Conservation (phyloP, 495 filamentous ascomycete genomes). For the Eremomyces bilateralis region DNA sequence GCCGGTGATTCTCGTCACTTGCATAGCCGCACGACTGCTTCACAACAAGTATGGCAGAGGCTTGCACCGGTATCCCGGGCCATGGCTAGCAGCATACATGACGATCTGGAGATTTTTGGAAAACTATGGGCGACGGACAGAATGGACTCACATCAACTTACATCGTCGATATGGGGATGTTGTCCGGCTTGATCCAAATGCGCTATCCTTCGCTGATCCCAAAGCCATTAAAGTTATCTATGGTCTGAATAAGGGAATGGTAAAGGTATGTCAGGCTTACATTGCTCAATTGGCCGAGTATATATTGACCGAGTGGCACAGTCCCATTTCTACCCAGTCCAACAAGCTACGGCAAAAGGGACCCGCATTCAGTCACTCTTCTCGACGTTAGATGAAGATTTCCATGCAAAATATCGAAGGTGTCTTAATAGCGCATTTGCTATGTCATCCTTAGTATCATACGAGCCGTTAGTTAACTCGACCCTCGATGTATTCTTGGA, state of each 20-base stretch:
- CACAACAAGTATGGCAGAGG: slow-evolving; percentile 35
- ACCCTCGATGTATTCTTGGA: slow-evolving; percentile 38
- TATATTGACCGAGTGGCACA: too few species aligned
- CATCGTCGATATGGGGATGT: slow-evolving; percentile 52
- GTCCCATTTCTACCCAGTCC: slow-evolving; percentile 53
- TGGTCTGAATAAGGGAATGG: slow-evolving; percentile 62
- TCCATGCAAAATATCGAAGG: slow-evolving; percentile 46
- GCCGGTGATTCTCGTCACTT: too few species aligned
- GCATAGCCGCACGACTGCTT: slow-evolving; percentile 22
- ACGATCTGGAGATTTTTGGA: slow-evolving; percentile 49
- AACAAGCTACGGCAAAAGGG: slow-evolving; percentile 41
- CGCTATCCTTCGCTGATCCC: slow-evolving; percentile 43
- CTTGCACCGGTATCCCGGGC: slow-evolving; percentile 44
- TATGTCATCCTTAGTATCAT: slow-evolving; percentile 47
- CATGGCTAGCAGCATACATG: slow-evolving; percentile 42
- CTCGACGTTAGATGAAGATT: slow-evolving; percentile 50
- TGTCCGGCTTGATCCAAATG: slow-evolving; percentile 46
- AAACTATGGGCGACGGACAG: slow-evolving; percentile 36
- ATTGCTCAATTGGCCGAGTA: too few species aligned
- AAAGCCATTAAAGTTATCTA: slow-evolving; percentile 52
- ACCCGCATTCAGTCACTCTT: slow-evolving; percentile 50
- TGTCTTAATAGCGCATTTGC: slow-evolving; percentile 53
- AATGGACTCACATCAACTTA: slow-evolving; percentile 40
- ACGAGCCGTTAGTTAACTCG: slow-evolving; percentile 52
- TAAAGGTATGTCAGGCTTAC: slow-evolving; percentile 45